A percentile compares a stretch with the other conserved stretches of the same genome.
Conservation (phyloP, 495 filamentous ascomycete species). For the Pyrenopolyporus hunteri region DNA sequence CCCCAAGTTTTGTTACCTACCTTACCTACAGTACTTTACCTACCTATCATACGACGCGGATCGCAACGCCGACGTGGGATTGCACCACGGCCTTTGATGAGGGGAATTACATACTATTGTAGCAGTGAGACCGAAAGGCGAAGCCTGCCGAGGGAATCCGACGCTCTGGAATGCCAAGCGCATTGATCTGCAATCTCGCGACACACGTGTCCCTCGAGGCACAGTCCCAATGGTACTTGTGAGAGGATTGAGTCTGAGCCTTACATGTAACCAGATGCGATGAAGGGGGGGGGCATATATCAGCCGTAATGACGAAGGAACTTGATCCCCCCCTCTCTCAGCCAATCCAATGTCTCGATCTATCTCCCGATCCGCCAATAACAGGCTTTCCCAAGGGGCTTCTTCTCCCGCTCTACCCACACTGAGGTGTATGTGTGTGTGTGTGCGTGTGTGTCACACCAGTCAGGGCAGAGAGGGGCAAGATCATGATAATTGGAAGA, state of each 20-base stretch:
- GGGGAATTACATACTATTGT: not conserved
- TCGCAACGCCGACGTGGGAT: conserved; percentile 28
- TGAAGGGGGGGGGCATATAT: conserved; percentile 27
- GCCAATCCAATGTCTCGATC: conserved; percentile 30
- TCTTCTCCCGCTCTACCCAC: conserved; percentile 16
- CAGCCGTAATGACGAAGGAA: conserved; percentile 28
- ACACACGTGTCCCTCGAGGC: conserved; percentile 38
- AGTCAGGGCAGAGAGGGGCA: conserved; percentile 38
- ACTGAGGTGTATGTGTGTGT: no score
- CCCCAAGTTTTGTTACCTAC: conserved; percentile 25
- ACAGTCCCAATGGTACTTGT: conserved; percentile 35
- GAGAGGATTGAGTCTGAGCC: conserved; percentile 6
- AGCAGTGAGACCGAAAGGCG: conserved; percentile 25
- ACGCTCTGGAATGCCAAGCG: conserved; percentile 36
- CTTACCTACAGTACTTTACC: no score
- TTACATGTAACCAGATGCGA: conserved; percentile 35
- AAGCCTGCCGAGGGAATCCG: conserved; percentile 37
- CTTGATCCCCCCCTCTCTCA: conserved; percentile 3
- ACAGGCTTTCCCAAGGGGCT: conserved; percentile 29
- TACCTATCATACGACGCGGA: conserved; percentile 29
- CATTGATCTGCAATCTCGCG: conserved; percentile 39
- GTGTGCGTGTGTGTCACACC: conserved; percentile 34
- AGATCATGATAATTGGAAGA: conserved; percentile 28
- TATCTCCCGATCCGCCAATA: conserved; percentile 33
- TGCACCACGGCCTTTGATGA: conserved; percentile 18